Conservation (phyloP, 495 filamentous ascomycete species). For the Penicillium malachiteum region DNA sequence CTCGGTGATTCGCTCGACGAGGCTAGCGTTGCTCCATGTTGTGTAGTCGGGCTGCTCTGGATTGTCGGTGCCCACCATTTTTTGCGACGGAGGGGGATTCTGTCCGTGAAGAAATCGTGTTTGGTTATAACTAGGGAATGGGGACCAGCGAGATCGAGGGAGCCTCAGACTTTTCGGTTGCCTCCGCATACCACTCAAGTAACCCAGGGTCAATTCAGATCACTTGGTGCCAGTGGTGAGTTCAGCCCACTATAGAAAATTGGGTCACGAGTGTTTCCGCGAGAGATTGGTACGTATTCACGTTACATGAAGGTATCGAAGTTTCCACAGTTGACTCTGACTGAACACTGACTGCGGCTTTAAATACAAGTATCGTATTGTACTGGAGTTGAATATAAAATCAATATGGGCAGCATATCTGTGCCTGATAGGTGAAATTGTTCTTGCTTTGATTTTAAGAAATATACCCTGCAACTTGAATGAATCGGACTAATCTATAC, state of each 20-base stretch:
- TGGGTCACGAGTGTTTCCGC: neutral
- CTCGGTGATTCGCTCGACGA: constrained; percentile 63
- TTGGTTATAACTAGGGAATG: constrained; percentile 5
- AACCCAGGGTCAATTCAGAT: constrained; percentile 3
- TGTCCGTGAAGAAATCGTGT: constrained; percentile 8
- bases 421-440: too few relatives aligned
- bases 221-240: neutral
- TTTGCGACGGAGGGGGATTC: constrained; percentile 6
- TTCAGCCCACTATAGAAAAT: neutral
- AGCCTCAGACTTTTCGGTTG: constrained; percentile 6
- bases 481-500: neutral
- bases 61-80: constrained; percentile 14
- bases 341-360: too few relatives aligned
- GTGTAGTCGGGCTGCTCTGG: constrained; percentile 43
- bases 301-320: neutral
- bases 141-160: constrained; percentile 3
- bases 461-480: neutral
- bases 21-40: constrained; percentile 62
- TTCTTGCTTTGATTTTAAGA: neutral
- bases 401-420: too few relatives aligned
- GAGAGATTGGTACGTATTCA: neutral
- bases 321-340: neutral
- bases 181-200: constrained; percentile 28
- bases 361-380: constrained; percentile 1
- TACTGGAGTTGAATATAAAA: neutral